Conservation (phyloP, 345 rosid genomes). For the Heritiera fomes region DNA sequence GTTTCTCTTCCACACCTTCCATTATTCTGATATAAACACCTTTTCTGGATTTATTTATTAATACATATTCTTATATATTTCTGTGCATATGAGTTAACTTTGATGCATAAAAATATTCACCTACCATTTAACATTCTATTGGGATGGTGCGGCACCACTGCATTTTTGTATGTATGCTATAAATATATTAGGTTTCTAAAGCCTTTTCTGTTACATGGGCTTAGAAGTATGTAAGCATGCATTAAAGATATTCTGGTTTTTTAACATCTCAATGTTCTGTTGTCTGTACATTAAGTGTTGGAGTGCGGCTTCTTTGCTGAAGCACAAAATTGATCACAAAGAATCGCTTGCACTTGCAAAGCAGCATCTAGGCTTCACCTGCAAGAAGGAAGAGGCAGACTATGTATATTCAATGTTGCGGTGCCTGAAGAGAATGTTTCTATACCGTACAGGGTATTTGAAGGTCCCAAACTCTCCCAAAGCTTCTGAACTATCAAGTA, state of each 20-base stretch:
- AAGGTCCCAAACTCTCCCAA: constrained; percentile 32
- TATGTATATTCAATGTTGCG: constrained; percentile 52
- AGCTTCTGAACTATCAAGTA: constrained; percentile 28
- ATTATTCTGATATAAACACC: neutral
- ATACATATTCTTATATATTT: neutral
- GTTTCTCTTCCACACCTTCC: neutral
- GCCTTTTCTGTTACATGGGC: neutral
- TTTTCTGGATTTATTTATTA: constrained; percentile 6
- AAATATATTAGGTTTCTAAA: neutral
- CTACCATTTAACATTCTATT: neutral
- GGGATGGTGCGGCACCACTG: neutral
- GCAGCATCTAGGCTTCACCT: constrained; percentile 56
- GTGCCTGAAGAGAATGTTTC: constrained; percentile 61
- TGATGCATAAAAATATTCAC: neutral
- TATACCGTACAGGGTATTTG: constrained; percentile 33
- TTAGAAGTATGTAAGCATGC: neutral
- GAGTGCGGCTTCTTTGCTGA: constrained; percentile 72
- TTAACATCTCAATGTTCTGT: constrained; percentile 1
- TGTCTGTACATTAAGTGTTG: constrained; percentile 61
- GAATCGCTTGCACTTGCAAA: constrained; percentile 71
- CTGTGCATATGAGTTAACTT: neutral
- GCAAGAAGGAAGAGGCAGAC: constrained; percentile 69
- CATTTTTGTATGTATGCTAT: neutral
- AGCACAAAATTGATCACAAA: constrained; percentile 59
- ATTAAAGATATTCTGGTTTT: constrained; percentile 5